Base-by-base conservation (phyloP, 306 rosid species). In the Cicer arietinum region DNA sequence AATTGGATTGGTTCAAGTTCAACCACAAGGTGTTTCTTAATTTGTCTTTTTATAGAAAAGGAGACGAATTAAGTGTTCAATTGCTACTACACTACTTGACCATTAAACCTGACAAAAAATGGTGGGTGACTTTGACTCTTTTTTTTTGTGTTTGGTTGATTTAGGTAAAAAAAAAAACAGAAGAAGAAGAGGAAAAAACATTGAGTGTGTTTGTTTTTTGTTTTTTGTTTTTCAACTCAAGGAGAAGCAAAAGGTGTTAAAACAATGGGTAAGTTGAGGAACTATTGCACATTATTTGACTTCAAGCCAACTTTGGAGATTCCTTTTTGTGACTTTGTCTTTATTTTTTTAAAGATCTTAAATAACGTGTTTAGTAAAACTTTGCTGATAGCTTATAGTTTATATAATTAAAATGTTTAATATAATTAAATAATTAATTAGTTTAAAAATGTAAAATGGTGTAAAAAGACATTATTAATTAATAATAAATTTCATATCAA, bases 21-120 rank as follows among this genome's bases (percentile, higher is more conserved):
- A 75, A 75, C 84, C 80, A 75, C 80, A 75, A 51, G 61, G 46
- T 57, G 51, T 43, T 68, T 61, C 6, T 67, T 74, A 6, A 1
- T 53, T 79, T 73, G 56, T 44, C 61, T 35, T 1, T 60, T 16
- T 66, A 1, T 5, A 10, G 3, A 51, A 1, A 6, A 12, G 37
- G 6, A 18, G 30, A 53, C 8, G 50, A 59, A 45, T 53, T 35
- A 48, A 47, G 58, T 71, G 61, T 60, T 25, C 76, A 42, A 44
- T 47, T 80, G 50, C 59, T 58, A 10, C 35, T 58, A 8, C 35
- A 75, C 69, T 58, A 2, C 52, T 69, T 83, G 77, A 83, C 80
- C 37, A 25, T 41, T 41, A 4, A 48, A 14, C 51, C 6, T 45
- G 71, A 64, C 67, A 75, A 64, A 25, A 45, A 5, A 3, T 56